phyloP scores from a whole-genome alignment of 768 basidiomycete genomes.

The Thelephora aurantiotincta region DNA sequence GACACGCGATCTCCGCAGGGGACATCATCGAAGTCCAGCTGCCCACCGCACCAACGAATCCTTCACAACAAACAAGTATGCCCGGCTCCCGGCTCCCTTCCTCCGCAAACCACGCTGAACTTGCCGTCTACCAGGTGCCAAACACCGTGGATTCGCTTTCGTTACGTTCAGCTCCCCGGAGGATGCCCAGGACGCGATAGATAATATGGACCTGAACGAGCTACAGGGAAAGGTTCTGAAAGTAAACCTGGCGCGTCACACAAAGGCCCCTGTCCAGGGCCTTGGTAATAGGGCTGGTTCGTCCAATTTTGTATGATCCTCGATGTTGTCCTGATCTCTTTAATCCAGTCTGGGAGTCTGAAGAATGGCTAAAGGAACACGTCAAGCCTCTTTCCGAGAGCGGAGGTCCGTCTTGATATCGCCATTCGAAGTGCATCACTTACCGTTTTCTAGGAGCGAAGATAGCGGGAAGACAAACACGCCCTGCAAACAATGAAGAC shows the following conservation, averaged over 20 bases:
- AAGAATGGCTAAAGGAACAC: constrained; percentile 81
- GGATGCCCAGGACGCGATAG: constrained; percentile 93
- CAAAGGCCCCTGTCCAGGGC: constrained; percentile 50
- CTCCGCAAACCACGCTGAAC: constrained; percentile 4
- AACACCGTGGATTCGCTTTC: constrained; percentile 90
- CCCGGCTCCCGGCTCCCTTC: constrained; percentile 7
- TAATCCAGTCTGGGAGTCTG: constrained; percentile 80
- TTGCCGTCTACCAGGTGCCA: constrained; percentile 33
- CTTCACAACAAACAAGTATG: constrained; percentile 45
- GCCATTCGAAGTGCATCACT: constrained; percentile 10
- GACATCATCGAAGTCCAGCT: constrained; percentile 89
- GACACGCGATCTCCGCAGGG: constrained; percentile 29
- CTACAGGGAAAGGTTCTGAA: constrained; percentile 61
- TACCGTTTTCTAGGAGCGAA: constrained; percentile 12
- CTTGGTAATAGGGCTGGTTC: constrained; percentile 63
- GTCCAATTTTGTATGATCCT: constrained; percentile 14
- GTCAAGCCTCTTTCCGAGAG: constrained; percentile 66
- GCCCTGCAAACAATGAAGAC: constrained; percentile 23
- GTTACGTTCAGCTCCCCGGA: constrained; percentile 68
- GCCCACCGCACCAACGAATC: constrained; percentile 65
- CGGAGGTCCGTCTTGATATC: constrained; percentile 36
- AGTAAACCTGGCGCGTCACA: constrained; percentile 76
- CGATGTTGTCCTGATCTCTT: constrained; percentile 2
- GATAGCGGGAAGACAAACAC: constrained; percentile 16
- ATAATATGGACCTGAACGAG: constrained; percentile 98